Base-by-base conservation (phyloP, 75 land plant species). In the Pinus tabuliformis region DNA sequence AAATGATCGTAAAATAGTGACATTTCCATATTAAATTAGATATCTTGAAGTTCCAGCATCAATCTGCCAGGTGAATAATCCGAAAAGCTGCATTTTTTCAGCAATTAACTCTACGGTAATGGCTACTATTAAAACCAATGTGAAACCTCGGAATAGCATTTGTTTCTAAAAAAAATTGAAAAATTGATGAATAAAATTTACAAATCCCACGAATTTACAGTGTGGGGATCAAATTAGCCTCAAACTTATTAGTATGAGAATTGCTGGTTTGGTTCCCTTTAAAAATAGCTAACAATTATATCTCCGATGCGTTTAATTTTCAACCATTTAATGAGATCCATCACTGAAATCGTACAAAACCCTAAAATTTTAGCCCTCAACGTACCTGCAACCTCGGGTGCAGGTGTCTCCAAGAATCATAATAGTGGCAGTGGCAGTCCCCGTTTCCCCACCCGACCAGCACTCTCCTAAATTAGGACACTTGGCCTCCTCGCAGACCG, bases 371-470 rank as follows among this genome's bases (percentile, higher is more conserved):
- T 63, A 64, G 70, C 52, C 56, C 11, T 49, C 54, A 9, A 42
- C 37, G 76, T 56, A 91, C 99, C 99, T 83, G 91, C 98, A 96
- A 15, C 99, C 99, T 7, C 99, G 86, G 15, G 99, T 96, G 72
- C 98, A 96, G 18, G 99, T 96, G 70, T 96, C 99, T 11, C 99
- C 99, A 20, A 94, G 83, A 21, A 96, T 97, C 98, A 97, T 95
- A 71, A 97, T 97, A 8, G 98, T 97, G 36, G 99, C 99, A 14
- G 99, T 97, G 30, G 98, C 98, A 15, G 98, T 97, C 39, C 95
- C 98, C 5, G 98, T 87, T 72, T 97, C 98, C 2, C 99, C 99
- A 33, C 99, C 99, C 16, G 89, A 90, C 99, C 99, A 97, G 88
- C 99, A 97, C 79, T 97, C 99, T 3, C 92, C 98, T 58, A 97